Conservation (phyloP, 805 yeast species). For the Candida takata region DNA sequence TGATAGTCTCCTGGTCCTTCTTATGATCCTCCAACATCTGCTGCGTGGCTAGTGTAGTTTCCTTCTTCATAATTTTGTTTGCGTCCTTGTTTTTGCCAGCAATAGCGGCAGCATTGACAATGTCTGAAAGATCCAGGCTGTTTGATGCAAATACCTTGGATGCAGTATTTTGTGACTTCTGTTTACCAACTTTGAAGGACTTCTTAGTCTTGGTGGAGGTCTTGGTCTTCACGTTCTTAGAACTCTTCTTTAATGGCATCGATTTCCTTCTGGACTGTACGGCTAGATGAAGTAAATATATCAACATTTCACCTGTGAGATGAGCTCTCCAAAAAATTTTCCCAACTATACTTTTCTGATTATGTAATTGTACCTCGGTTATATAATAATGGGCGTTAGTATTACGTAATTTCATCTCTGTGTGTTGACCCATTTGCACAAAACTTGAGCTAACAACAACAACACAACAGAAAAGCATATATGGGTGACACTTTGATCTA, state of each 20-base stretch:
- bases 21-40: slow-evolving; percentile 7
- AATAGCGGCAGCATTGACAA: slow-evolving; percentile 9
- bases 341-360: too few species aligned
- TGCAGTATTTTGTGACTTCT: slow-evolving; percentile 6
- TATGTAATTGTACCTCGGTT: too few species aligned
- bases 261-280: too few species aligned
- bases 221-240: slow-evolving; percentile 1
- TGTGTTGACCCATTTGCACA: too few species aligned
- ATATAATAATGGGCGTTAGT: too few species aligned
- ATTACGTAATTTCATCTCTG: too few species aligned
- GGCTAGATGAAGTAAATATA: too few species aligned
- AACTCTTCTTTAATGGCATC: neutral
- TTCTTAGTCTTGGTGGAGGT: slow-evolving; percentile 1
- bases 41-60: slow-evolving; percentile 1
- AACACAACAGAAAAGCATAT: too few species aligned
- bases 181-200: slow-evolving; percentile 8
- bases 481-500: too few species aligned
- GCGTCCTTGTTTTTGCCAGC: slow-evolving; percentile 4
- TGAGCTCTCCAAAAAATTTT: too few species aligned
- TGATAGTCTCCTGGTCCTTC: slow-evolving; percentile 7
- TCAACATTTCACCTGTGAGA: too few species aligned
- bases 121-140: slow-evolving; percentile 8
- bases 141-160: slow-evolving; percentile 11
- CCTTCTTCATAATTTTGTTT: neutral
- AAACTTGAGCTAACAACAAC: too few species aligned